Evolutionary conservation across 2,329 filamentous ascomycete genomes (phyloP).

Genomic region (Fusarium dlaminii): DNA sequence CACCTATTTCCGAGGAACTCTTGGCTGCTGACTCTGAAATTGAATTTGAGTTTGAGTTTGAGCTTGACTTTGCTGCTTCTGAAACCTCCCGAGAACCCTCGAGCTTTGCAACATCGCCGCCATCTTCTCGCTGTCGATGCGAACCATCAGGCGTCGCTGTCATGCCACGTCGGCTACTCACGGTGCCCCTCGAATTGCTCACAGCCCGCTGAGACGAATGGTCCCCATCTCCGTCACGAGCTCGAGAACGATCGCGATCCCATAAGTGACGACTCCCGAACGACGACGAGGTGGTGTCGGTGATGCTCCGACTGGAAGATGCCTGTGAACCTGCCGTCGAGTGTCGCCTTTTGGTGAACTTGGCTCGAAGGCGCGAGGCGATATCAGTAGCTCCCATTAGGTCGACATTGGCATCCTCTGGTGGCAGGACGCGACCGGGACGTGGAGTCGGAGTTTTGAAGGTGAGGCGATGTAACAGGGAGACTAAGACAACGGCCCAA

Average conservation of each 20-base stretch:
- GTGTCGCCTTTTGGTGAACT: conserved; percentile 54
- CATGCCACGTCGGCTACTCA: conserved; percentile 30
- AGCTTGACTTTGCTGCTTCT: conserved; percentile 18
- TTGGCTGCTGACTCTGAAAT: background rate
- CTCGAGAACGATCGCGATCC: conserved; percentile 38
- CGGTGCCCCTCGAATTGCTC: conserved; percentile 36
- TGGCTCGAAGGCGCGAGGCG: conserved; percentile 58
- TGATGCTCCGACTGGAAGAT: conserved; percentile 46
- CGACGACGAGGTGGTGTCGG: conserved; percentile 30
- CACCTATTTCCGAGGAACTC: conserved; percentile 23
- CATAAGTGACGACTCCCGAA: conserved; percentile 38
- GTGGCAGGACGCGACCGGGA: conserved; percentile 18
- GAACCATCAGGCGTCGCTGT: conserved; percentile 29
- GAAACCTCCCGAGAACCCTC: conserved; percentile 13
- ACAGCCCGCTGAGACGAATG: conserved; percentile 28
- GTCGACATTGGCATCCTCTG: conserved; percentile 28
- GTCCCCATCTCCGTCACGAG: conserved; percentile 29
- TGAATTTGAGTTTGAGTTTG: conserved; percentile 18
- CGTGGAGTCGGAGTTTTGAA: conserved; percentile 14
- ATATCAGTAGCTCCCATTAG: conserved; percentile 56
- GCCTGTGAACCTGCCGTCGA: conserved; percentile 51
- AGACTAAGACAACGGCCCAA: conserved; percentile 24
- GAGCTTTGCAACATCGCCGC: conserved; percentile 13
- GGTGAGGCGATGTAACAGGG: conserved; percentile 4
- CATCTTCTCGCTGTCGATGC: conserved; percentile 18